Base-by-base conservation (phyloP, 768 basidiomycete species). In the Ramaria sp. region DNA sequence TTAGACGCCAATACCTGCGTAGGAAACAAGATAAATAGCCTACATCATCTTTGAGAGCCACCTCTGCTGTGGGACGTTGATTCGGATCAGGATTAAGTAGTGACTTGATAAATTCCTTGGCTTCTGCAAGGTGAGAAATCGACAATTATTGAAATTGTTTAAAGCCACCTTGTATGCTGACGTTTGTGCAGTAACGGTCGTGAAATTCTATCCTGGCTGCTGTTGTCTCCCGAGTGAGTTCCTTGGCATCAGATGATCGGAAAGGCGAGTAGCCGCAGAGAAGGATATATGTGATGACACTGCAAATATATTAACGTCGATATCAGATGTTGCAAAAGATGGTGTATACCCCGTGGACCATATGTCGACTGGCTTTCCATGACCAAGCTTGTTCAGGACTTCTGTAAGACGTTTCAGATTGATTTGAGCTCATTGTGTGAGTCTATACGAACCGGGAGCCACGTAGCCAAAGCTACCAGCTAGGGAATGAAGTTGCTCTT, bases 241-340 rank as follows among this genome's bases (percentile, higher is more conserved):
- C 80, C 58, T 80, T 78, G 51, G 80, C 71, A 64, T 93, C 86
- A 22, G 91, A 87, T 0, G 88, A 84, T 43, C 91, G 80, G 76
- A 98, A 98, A 0, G 96, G 96, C 1, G 88, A 84, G 71, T 98
- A 98, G 1, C 95, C 95, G 64, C 95, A 95, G 1, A 96, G 78
- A 13, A 98, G 76, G 53, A 96, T 91, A 69, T 96, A 98, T 17
- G 94, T 88, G 63, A 99, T 97, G 60, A 98, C 80, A 0, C 93
- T 94, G 61, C 19, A 22, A 20, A 45, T 31, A 17, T 19, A 17
- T 1, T 51, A 39, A 9, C n/a, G 1, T 12, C 22, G 30, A 24
- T 38, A 13, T n/a, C n/a, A 37, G 59, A 61, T 45, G 47, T 15
- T 58, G 17, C 27, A 17, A 12, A n/a, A 43, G 2, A 37, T 15